Percentiles rank a stretch among this genome's conserved stretches.
These are phyloP conservation scores for Gyrodon lividus DNA, from an alignment of 768 basidiomycete genomes.

Conservation along the genomic window DNA sequence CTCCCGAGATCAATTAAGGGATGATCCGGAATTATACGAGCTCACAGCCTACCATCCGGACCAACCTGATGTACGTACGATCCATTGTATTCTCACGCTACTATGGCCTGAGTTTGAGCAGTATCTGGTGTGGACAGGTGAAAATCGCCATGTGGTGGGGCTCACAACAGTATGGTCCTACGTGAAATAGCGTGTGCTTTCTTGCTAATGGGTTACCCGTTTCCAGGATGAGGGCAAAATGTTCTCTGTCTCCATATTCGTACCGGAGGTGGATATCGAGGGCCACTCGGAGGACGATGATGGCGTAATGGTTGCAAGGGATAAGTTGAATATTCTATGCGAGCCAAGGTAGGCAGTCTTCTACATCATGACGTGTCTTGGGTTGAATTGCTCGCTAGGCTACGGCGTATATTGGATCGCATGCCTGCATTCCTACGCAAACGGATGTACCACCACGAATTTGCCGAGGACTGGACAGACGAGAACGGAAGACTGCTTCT, in stretches of 20 bases:
- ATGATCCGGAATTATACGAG: constrained; percentile 43
- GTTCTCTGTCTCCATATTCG: constrained; percentile 39
- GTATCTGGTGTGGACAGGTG: constrained; percentile 29
- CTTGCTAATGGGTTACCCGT: background rate
- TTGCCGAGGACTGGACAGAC: constrained; percentile 53
- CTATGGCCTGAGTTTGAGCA: constrained; percentile 2
- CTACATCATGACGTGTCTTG: background rate
- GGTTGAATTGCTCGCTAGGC: constrained; percentile 25
- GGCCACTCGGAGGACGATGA: constrained; percentile 34
- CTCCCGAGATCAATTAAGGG: constrained; percentile 40
- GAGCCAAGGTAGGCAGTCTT: constrained; percentile 39
- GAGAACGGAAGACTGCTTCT: constrained; percentile 50
- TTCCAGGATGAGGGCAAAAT: constrained; percentile 37
- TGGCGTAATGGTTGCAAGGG: constrained; percentile 31
- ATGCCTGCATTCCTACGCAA: constrained; percentile 40
- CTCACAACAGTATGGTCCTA: constrained; percentile 24
- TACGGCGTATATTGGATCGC: constrained; percentile 38
- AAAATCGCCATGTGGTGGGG: constrained; percentile 21
- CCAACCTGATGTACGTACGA: constrained; percentile 20
- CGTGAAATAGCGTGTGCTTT: background rate
- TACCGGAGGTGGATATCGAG: constrained; percentile 39
- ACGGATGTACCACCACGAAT: constrained; percentile 34
- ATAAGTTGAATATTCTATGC: constrained; percentile 35
- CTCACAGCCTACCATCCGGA: constrained; percentile 25
- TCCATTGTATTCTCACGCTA: background rate